Base-by-base conservation (phyloP, 768 basidiomycete species). In the Lactarius akahatsu region DNA sequence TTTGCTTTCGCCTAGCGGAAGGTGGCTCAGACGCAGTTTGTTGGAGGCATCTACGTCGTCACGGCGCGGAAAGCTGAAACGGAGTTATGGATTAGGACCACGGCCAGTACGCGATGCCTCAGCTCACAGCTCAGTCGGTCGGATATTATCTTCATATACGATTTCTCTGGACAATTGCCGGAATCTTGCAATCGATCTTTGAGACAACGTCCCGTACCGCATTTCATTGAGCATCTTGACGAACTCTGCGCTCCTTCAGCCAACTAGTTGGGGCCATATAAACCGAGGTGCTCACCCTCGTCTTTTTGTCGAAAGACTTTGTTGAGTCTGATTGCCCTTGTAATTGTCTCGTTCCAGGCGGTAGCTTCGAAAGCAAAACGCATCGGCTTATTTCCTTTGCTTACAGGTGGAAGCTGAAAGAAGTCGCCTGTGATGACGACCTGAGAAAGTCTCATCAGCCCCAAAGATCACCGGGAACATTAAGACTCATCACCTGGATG, bases 171-270 rank as follows among this genome's bases (percentile, higher is more conserved):
- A 82, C n/a, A 98, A 80, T 0, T 77, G 78, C 70, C 76, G 84
- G 80, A 98, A 98, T 63, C 82, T 86, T 38, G 73, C 63, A 66
- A 94, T 87, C 0, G 94, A 95, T 26, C 79, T 77, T 3, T 73
- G 67, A 0, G 87, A 83, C 38, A 98, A 77, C 20, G 71, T 78
- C 3, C 97, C 97, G 71, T 94, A 96, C 18, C 97, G 87, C 97
- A 98, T 98, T 76, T 98, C 95, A 74, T 98, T 99, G 59, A 98
- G 80, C 94, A 98, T 98, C 75, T 92, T 83, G 59, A 99, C 85
- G 73, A 99, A 98, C 61, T 87, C 94, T 94, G 74, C 45, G 65
- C 55, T 45, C 15, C 26, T 69, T 32, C 40, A 63, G 16, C 40
- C 26, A 67, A 47, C 30, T 34, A 47, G 67, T n/a, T 59, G 64